Conservation (phyloP, 169 alveolate species). For the Hepatocystis sp. region DNA sequence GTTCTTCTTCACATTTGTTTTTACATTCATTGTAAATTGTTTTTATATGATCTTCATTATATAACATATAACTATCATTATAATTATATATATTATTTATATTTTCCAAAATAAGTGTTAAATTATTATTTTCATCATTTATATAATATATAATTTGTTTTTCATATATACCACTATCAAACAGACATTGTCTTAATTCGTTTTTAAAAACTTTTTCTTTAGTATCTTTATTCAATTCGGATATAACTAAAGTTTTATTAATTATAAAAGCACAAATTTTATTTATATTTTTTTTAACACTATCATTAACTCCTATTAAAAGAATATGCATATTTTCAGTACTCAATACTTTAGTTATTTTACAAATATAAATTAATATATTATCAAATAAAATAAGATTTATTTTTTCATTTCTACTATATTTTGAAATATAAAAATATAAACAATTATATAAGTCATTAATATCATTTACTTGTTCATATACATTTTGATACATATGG, state of each 20-base stretch:
- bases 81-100: slow-evolving; percentile 62
- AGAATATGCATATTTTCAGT: slow-evolving; percentile 54
- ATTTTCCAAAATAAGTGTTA: slow-evolving; percentile 38
- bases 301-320: slow-evolving; percentile 66
- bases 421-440: slow-evolving; percentile 44
- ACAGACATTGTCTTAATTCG: slow-evolving; percentile 57
- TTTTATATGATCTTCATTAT: slow-evolving; percentile 52
- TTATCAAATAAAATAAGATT: slow-evolving; percentile 52
- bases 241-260: slow-evolving; percentile 34
- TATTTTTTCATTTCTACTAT: slow-evolving; percentile 35
- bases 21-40: slow-evolving; percentile 67
- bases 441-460: slow-evolving; percentile 61
- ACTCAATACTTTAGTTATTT: slow-evolving; percentile 60
- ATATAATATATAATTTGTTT: slow-evolving; percentile 50
- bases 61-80: slow-evolving; percentile 48
- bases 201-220: slow-evolving; percentile 33
- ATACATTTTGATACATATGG: slow-evolving; percentile 50
- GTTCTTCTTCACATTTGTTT: slow-evolving; percentile 66
- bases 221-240: slow-evolving; percentile 56
- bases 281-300: slow-evolving; percentile 43
- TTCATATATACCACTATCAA: slow-evolving; percentile 69
- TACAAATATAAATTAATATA: slow-evolving; percentile 55
- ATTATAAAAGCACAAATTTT: slow-evolving; percentile 57
- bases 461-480: slow-evolving; percentile 69
- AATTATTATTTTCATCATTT: slow-evolving; percentile 49